Conservation (phyloP, 345 rosid genomes). For the Arabis alpina region DNA sequence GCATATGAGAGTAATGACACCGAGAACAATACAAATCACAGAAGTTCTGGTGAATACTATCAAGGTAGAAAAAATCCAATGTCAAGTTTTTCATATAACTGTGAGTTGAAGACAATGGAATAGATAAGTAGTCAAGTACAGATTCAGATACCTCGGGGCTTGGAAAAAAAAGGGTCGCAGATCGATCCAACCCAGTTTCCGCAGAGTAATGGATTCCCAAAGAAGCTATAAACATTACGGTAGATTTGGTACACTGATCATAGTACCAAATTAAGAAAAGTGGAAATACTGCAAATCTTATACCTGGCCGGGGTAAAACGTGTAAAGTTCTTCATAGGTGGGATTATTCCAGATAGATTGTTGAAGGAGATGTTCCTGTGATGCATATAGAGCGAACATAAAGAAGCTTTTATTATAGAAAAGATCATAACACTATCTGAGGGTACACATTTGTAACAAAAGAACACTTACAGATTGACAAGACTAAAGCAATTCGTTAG, state of each 20-base stretch:
- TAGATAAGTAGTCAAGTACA: not conserved
- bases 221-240: constrained; percentile 52
- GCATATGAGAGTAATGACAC: constrained; percentile 56
- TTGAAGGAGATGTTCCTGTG: constrained; percentile 83
- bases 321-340: constrained; percentile 65
- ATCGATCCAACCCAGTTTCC: constrained; percentile 88
- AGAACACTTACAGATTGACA: constrained; percentile 52
- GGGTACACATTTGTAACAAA: not conserved
- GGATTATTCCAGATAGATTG: constrained; percentile 82
- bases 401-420: not conserved
- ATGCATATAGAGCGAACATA: not conserved
- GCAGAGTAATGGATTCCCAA: constrained; percentile 76
- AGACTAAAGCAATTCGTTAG: constrained; percentile 85
- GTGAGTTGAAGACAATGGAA: not conserved
- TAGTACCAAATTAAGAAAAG: not conserved
- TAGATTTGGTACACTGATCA: not conserved
- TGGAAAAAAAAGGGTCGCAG: constrained; percentile 60
- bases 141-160: constrained; percentile 56
- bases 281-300: not conserved
- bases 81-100: not conserved
- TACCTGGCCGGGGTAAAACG: constrained; percentile 74
- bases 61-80: not conserved
- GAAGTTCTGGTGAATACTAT: constrained; percentile 65
- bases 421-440: not conserved
- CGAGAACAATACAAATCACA: constrained; percentile 67